phyloP scores from a whole-genome alignment of 2,329 filamentous ascomycete species.

The Alternaria atra region DNA sequence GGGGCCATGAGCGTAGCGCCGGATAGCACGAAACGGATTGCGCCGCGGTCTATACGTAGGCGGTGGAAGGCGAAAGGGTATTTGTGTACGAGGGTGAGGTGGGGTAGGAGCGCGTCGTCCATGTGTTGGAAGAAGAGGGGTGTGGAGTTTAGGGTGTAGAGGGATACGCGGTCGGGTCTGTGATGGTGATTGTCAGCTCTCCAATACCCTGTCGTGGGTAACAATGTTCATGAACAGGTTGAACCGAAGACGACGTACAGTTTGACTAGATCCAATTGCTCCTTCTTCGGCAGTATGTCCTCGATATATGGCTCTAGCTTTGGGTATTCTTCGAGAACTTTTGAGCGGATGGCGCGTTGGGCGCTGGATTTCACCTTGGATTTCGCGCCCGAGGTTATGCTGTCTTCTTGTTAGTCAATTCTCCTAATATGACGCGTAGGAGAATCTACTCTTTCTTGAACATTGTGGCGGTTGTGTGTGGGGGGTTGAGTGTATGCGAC shows the following conservation, averaged over 20 bases:
- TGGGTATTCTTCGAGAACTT: conserved; percentile 85
- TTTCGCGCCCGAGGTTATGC: conserved; percentile 79
- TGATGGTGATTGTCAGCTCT: conserved; percentile 13
- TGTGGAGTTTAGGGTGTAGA: conserved; percentile 81
- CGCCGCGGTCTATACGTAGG: conserved; percentile 91
- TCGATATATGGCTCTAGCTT: conserved; percentile 88
- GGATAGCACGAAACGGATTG: conserved; percentile 93
- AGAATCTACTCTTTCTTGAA: conserved; percentile 48
- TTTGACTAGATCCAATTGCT: conserved; percentile 88
- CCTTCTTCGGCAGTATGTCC: conserved; percentile 93
- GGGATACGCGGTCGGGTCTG: conserved; percentile 83
- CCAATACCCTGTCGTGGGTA: background rate
- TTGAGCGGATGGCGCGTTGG: conserved; percentile 84
- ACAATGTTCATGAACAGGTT: background rate
- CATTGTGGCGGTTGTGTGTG: conserved; percentile 33
- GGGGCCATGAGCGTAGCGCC: conserved; percentile 97
- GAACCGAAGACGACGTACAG: conserved; percentile 59
- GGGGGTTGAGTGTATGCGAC: background rate
- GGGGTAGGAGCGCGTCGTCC: conserved; percentile 80
- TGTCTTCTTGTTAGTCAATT: conserved; percentile 46
- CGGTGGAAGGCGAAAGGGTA: conserved; percentile 86
- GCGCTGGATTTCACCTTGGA: conserved; percentile 98
- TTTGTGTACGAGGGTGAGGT: conserved; percentile 87
- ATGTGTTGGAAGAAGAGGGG: conserved; percentile 93
- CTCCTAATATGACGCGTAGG: background rate